Percentiles rank a stretch among this genome's conserved stretches.
Conservation (phyloP, 805 yeast genomes). For the Yamadazyma sp. region DNA sequence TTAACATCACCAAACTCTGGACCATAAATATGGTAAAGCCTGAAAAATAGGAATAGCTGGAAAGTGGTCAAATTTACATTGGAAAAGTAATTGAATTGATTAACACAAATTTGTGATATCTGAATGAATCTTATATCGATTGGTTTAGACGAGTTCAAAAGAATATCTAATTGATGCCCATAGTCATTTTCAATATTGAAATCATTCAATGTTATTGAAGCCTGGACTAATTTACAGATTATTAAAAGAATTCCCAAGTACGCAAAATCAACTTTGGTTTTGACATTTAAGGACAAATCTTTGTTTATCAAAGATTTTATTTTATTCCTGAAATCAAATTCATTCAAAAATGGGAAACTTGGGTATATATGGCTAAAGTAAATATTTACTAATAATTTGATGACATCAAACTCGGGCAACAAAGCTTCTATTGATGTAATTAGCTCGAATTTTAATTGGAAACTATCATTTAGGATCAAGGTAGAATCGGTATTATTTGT, state of each 20-base stretch:
- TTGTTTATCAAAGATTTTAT: neutral
- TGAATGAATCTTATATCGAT: conserved; percentile 26
- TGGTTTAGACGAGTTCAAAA: conserved; percentile 25
- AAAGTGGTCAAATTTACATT: conserved; percentile 49
- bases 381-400: conserved; percentile 1
- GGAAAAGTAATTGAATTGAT: conserved; percentile 28
- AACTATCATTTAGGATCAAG: neutral
- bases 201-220: conserved; percentile 23
- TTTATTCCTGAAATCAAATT: conserved; percentile 23
- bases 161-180: conserved; percentile 23
- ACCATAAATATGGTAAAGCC: conserved; percentile 45
- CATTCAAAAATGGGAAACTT: conserved; percentile 44
- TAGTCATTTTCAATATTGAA: conserved; percentile 6
- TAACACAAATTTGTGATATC: conserved; percentile 32
- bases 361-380: conserved; percentile 44
- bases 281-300: conserved; percentile 13
- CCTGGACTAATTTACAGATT: conserved; percentile 30
- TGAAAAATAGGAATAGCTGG: conserved; percentile 51
- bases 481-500: too few relatives aligned
- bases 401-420: conserved; percentile 4
- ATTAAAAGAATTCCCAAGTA: conserved; percentile 31
- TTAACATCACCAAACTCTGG: conserved; percentile 57
- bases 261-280: conserved; percentile 31
- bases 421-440: neutral
- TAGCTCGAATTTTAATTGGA: neutral